These are phyloP conservation scores for Astragalus glycyphyllos DNA, from an alignment of 306 rosid species.

Conservation along the genomic window DNA sequence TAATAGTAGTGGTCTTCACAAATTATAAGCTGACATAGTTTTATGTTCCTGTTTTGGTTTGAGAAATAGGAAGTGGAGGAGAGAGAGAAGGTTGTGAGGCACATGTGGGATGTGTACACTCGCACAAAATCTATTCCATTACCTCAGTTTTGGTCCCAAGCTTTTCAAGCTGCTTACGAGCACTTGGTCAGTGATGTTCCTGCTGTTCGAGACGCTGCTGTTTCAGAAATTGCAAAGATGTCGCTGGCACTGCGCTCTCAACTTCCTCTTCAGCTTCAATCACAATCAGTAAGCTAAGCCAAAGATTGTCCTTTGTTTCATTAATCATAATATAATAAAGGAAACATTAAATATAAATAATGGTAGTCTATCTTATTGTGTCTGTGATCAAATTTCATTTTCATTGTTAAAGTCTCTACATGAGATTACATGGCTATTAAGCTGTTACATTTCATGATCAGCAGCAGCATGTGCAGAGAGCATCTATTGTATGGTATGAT, in stretches of 20 bases:
- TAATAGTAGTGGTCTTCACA: not conserved
- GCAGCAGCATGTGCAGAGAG: conserved; percentile 24
- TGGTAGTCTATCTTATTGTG: not conserved
- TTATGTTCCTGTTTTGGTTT: too few relatives aligned
- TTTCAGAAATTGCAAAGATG: conserved; percentile 84
- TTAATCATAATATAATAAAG: too few relatives aligned
- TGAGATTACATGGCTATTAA: not conserved
- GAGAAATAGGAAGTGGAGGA: conserved; percentile 83
- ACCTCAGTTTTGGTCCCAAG: conserved; percentile 83
- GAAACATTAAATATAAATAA: not conserved
- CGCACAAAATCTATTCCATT: conserved; percentile 42
- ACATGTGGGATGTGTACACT: conserved; percentile 83
- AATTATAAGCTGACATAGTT: too few relatives aligned
- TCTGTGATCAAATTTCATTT: not conserved
- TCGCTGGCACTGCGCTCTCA: conserved; percentile 54
- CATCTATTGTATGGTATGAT: too few relatives aligned
- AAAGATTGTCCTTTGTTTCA: too few relatives aligned
- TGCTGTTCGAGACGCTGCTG: conserved; percentile 60
- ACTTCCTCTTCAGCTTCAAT: conserved; percentile 30
- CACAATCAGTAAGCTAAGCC: conserved; percentile 43
- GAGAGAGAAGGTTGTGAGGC: conserved; percentile 75
- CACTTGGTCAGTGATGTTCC: conserved; percentile 65
- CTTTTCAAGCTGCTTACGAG: conserved; percentile 87
- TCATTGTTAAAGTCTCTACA: not conserved
- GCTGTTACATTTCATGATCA: conserved; percentile 15